These are phyloP conservation scores for Mucor piriformis DNA, from an alignment of 371 early-diverging fungal genomes.

Conservation along the genomic window DNA sequence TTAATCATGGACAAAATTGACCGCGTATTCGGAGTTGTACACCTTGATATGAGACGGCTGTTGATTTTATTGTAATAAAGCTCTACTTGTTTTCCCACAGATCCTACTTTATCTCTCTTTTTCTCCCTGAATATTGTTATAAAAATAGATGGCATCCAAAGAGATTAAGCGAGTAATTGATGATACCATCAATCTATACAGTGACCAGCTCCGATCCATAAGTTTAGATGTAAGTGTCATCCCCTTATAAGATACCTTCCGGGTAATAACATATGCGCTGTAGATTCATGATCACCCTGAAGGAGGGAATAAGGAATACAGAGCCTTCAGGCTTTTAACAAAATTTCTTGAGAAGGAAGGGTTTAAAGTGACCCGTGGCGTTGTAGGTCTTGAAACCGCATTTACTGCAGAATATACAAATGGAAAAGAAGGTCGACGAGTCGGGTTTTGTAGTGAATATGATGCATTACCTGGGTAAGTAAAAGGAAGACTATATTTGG, in stretches of 20 bases:
- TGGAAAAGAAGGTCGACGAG: conserved; percentile 38
- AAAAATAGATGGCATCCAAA: conserved; percentile 4
- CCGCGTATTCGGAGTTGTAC: neutral
- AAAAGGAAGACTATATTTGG: neutral
- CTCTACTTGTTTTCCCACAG: neutral
- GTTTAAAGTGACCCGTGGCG: conserved; percentile 55
- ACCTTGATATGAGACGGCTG: neutral
- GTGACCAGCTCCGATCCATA: conserved; percentile 23
- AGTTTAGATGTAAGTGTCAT: conserved; percentile 18
- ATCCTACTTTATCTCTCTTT: neutral
- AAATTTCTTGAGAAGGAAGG: conserved; percentile 61
- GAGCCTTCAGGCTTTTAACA: conserved; percentile 54
- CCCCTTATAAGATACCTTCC: neutral
- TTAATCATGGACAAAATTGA: neutral
- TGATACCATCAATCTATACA: conserved; percentile 13
- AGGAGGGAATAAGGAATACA: conserved; percentile 56
- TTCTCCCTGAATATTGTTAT: neutral
- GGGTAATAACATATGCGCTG: neutral
- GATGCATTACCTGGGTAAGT: conserved; percentile 68
- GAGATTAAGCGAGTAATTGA: conserved; percentile 10
- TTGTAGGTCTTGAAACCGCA: conserved; percentile 60
- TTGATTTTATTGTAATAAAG: neutral
- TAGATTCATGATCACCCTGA: conserved; percentile 72
- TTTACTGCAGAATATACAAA: conserved; percentile 64
- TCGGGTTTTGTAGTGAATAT: conserved; percentile 67